Base-by-base conservation (phyloP, 2,329 filamentous ascomycete species). In the Aureobasidium uvarum region DNA sequence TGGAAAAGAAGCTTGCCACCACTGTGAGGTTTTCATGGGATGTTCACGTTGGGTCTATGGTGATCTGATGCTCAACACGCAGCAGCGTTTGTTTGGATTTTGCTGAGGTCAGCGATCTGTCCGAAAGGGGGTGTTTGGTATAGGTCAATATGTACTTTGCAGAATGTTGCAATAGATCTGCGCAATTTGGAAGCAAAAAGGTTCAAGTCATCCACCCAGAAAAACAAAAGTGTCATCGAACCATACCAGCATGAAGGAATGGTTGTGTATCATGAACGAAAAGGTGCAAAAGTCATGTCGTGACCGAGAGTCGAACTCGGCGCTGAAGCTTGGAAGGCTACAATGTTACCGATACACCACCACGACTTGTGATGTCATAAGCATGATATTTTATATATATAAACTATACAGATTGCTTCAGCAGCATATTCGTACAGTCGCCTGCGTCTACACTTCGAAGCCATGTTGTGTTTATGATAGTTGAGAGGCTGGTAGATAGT, bases 321-420 rank as follows among this genome's bases (percentile, higher is more conserved):
- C 14, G 50, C n/a, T 46, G 20, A 50, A 50, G 46, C 46, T 28
- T 52, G 50, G 50, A 52, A 52, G 50, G 50, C 50, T 33, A 52
- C 13, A 18, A 52, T 52, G 50, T 52, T 52, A 52, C 50, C 50
- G 28, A 28, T 52, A 52, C 50, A 52, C 50, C 50, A 52, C 20
- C 39, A 41, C 39, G 39, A 41, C 39, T 43, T 20, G 16, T 43
- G 41, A 43, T 43, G 41, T n/a, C 18, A 20, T 48, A 25, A 25
- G 25, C 23, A 3, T 20, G 5, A n/a, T 28, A 1, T 16, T 25
- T 0, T 11, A 28, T 1, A 5, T 13, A 14, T 28, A n/a, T n/a
- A n/a, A n/a, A n/a, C n/a, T n/a, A n/a, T n/a, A n/a, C n/a, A n/a
- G n/a, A n/a, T n/a, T n/a, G n/a, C n/a, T n/a, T n/a, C n/a, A n/a